A percentile compares a stretch with the other conserved stretches of the same genome.
These are phyloP conservation scores for Lizonia empirigonia DNA, from an alignment of 2,329 filamentous ascomycete genomes.

Conservation along the genomic window DNA sequence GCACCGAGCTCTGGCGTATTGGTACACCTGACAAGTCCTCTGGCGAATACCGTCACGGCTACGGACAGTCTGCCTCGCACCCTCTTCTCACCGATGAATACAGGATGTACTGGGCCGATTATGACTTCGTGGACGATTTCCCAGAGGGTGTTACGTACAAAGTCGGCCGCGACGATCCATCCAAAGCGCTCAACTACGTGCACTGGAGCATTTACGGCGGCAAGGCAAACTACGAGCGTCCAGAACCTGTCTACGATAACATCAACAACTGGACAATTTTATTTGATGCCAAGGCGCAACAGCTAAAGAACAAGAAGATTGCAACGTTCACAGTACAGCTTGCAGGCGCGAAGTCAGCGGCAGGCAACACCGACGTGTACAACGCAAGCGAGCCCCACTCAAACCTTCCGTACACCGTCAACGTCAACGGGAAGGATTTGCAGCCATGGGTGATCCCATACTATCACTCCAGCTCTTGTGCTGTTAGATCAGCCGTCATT, in stretches of 20 bases:
- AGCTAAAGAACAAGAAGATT: conserved; percentile 49
- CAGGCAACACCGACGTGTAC: conserved; percentile 65
- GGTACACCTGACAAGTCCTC: conserved; percentile 66
- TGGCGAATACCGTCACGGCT: conserved; percentile 65
- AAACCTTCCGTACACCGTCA: conserved; percentile 60
- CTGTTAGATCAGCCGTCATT: conserved; percentile 63
- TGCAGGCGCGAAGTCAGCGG: conserved; percentile 65
- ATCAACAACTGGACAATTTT: conserved; percentile 26
- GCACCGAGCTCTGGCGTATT: conserved; percentile 65
- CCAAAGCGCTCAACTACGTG: conserved; percentile 64
- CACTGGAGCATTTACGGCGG: conserved; percentile 69
- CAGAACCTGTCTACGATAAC: conserved; percentile 52
- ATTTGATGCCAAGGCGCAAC: conserved; percentile 25
- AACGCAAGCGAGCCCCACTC: conserved; percentile 60
- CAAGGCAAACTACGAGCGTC: conserved; percentile 55
- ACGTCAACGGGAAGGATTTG: conserved; percentile 53
- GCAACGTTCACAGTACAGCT: conserved; percentile 68
- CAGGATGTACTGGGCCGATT: conserved; percentile 64
- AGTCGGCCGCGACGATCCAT: conserved; percentile 59
- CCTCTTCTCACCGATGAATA: conserved; percentile 62
- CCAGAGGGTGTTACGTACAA: conserved; percentile 63
- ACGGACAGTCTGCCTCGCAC: conserved; percentile 56
- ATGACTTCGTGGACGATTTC: conserved; percentile 65
- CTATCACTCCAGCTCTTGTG: conserved; percentile 64
- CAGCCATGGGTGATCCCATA: conserved; percentile 65